These are phyloP conservation scores for Acephala macrosclerotiorum DNA, from an alignment of 2,329 filamentous ascomycete genomes.

Conservation along the genomic window DNA sequence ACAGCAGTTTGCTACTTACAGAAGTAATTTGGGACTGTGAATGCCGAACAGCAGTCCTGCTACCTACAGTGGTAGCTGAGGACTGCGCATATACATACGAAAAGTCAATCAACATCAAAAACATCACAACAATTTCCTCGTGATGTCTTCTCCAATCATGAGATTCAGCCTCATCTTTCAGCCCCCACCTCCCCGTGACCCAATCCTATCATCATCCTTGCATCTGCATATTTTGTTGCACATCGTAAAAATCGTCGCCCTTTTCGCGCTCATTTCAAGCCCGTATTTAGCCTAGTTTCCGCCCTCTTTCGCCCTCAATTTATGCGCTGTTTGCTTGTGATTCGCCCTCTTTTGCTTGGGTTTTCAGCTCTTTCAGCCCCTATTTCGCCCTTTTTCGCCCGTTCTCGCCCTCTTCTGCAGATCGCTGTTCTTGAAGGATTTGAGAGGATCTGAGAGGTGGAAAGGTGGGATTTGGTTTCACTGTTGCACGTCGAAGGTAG, in stretches of 20 bases:
- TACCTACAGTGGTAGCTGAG: no score
- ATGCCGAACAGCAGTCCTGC: neutral
- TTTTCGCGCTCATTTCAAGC: constrained; percentile 9
- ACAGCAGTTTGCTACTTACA: neutral
- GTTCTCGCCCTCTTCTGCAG: constrained; percentile 7
- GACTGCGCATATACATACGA: neutral
- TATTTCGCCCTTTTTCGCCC: neutral
- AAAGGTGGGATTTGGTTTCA: neutral
- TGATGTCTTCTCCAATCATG: no score
- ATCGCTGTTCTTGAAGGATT: neutral
- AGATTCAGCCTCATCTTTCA: neutral
- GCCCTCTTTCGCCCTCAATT: constrained; percentile 1
- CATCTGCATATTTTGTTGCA: constrained; percentile 16
- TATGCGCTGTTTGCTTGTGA: neutral
- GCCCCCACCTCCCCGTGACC: neutral
- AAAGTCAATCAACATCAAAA: neutral
- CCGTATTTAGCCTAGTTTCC: neutral
- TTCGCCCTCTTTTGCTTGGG: neutral
- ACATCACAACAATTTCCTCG: no score
- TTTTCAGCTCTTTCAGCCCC: neutral
- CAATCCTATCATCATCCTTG: neutral
- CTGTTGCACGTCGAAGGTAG: constrained; percentile 1
- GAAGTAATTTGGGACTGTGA: neutral
- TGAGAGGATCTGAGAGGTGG: neutral
- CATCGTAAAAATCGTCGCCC: constrained; percentile 11